Evolutionary conservation across 2,329 filamentous ascomycete species (phyloP), one percentile per base, ranked within the genome.

Genomic region (Fusarium sp.): DNA sequence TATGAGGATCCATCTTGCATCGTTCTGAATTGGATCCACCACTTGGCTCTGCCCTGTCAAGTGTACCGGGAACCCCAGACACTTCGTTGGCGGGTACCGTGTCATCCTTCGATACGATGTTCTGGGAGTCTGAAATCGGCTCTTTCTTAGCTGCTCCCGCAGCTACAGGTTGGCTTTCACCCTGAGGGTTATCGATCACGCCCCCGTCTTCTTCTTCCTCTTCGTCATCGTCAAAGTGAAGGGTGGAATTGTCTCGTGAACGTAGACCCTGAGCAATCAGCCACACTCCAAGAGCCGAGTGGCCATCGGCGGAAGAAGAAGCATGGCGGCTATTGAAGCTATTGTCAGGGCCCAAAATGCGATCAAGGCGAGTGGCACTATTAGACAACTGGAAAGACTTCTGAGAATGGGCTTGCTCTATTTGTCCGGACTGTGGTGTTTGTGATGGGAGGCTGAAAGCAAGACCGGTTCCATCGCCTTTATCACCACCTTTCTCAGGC

Each of bases 221-320:
- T 4, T 76, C 74, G 14, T 61, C 30, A 58, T 78, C 76, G 3
- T 76, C 73, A 16, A 69, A 34, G 7, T 56, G 70, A 39, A 75
- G 7, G 0, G 66, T 65, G 7, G 80, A 80, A 58, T 74, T 78
- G 35, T 80, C 78, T 64, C 77, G 71, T 5, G 80, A 78, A 48
- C 76, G 74, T 23, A 83, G 68, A 9, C 77, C 74, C 65, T 84
- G 83, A 9, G 82, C 78, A 37, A 81, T 81, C n/a, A 84, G 79
- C 83, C 83, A 84, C 25, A 83, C 76, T 7, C 80, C 78, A 59
- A 84, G 76, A 9, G 79, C 76, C n/a, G 82, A 83, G 54, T 82
- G 80, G 14, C 79, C 79, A 41, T 84, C 83, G 65, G 72, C 76
- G 1, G 78, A 77, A 37, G 81, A 80, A 8, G 81, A 81, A 37